Evolutionary conservation across 345 rosid genomes (phyloP).

Genomic region (Bruguiera parviflora): DNA sequence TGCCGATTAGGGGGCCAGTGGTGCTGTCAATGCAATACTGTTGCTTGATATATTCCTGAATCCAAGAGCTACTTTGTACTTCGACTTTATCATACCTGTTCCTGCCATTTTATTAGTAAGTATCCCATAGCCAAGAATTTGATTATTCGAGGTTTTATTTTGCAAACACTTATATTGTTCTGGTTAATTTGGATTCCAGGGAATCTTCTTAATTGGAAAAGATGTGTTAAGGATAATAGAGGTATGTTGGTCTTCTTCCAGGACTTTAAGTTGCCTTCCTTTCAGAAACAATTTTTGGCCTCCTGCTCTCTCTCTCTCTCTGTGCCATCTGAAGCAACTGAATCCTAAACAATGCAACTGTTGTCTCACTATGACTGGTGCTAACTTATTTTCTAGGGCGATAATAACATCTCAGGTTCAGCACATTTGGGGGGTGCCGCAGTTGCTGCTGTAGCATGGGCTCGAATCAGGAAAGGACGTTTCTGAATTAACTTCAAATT

Average conservation of each 20-base stretch:
- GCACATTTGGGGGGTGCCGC: slow-evolving; percentile 95
- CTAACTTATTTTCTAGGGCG: slow-evolving; percentile 45
- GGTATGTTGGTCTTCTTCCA: slow-evolving; percentile 35
- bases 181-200: slow-evolving; percentile 34
- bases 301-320: neutral
- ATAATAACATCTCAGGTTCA: slow-evolving; percentile 77
- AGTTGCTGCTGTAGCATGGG: slow-evolving; percentile 82
- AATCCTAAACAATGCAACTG: neutral
- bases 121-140: neutral
- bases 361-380: neutral
- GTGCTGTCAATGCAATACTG: slow-evolving; percentile 90
- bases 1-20: slow-evolving; percentile 71
- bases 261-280: neutral
- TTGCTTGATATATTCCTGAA: slow-evolving; percentile 77
- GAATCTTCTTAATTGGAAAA: slow-evolving; percentile 68
- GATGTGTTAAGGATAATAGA: slow-evolving; percentile 62
- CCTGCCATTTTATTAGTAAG: slow-evolving; percentile 85
- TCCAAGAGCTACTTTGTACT: slow-evolving; percentile 66
- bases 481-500: slow-evolving; percentile 27
- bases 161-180: neutral
- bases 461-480: slow-evolving; percentile 57
- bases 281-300: neutral
- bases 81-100: slow-evolving; percentile 71
- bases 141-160: neutral
- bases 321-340: neutral